Conservation (phyloP, 306 rosid genomes). For the Trifolium fragiferum region DNA sequence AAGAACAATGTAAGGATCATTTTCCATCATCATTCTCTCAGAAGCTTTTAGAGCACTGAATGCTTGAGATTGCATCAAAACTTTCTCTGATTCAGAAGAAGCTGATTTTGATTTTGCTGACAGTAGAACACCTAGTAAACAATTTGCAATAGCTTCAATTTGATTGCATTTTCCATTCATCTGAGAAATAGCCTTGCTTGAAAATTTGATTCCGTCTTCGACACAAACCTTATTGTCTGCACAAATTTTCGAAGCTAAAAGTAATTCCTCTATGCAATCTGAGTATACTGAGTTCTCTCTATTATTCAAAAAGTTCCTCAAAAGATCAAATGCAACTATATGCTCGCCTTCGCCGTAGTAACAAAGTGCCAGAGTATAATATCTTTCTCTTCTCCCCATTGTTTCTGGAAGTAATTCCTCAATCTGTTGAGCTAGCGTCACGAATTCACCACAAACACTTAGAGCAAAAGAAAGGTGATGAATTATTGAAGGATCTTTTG, state of each 20-base stretch:
- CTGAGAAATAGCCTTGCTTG: slow-evolving; percentile 59
- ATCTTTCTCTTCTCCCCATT: slow-evolving; percentile 64
- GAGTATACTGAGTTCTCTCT: slow-evolving; percentile 49
- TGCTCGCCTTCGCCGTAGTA: slow-evolving; percentile 71
- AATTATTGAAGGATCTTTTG: slow-evolving; percentile 79
- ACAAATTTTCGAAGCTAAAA: slow-evolving; percentile 87
- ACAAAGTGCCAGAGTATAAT: slow-evolving; percentile 70
- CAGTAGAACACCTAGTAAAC: slow-evolving; percentile 73
- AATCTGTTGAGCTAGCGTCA: slow-evolving; percentile 64
- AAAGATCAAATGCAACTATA: slow-evolving; percentile 71
- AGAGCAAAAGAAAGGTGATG: slow-evolving; percentile 87
- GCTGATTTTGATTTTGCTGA: slow-evolving; percentile 63
- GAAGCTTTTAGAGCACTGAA: slow-evolving; percentile 62
- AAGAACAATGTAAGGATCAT: slow-evolving; percentile 64
- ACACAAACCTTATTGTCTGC: slow-evolving; percentile 57
- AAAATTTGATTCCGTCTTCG: slow-evolving; percentile 70
- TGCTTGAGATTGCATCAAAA: slow-evolving; percentile 67
- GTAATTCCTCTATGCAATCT: slow-evolving; percentile 54
- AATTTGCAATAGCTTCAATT: slow-evolving; percentile 60
- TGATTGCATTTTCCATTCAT: slow-evolving; percentile 66
- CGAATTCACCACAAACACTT: slow-evolving; percentile 66
- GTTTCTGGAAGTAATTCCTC: slow-evolving; percentile 80
- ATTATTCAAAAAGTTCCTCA: slow-evolving; percentile 67
- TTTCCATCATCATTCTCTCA: slow-evolving; percentile 62
- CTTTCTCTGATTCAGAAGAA: slow-evolving; percentile 72